Evolutionary conservation across 2,329 filamentous ascomycete species (phyloP), one percentile per base, ranked within the genome.

Genomic region (Drechslerella coelobrocha): DNA sequence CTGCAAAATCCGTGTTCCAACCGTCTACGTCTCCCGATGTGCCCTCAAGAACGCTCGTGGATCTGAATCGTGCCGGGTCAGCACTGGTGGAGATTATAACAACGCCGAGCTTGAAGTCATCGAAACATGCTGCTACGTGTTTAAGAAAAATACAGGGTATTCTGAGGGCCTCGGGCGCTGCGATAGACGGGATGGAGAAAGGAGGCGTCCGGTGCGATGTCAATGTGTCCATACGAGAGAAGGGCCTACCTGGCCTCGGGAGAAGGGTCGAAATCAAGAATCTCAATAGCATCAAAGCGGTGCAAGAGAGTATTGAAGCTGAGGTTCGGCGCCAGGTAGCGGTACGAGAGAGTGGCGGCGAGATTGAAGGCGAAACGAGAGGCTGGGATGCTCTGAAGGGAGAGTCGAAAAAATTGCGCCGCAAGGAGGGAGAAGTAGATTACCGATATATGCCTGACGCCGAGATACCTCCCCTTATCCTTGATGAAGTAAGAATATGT

Each of bases 391-490:
- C 96, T 23, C 92, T 92, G 1, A 88, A 87, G 73, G 91, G 86
- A 2, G 88, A 92, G 77, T 97, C 94, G 2, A 87, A 86, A 66
- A 85, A 89, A 41, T 81, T 99, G 45, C 85, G 94, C 76, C 91
- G 91, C 24, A 99, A 99, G 78, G 94, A 97, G 78, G 94, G 94
- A 51, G 93, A 96, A 77, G 92, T 97, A 4, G 94, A 99, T 79
- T 99, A 99, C 79, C 85, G 94, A 43, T 99, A 99, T 78, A 97
- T 99, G 93, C 93, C 94, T 0, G 94, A 99, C 78, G 91, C 94
- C 3, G 94, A 99, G 77, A 83, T 99, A 12, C 84, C 86, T 0
- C 91, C 94, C 1, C 82, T 99, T 1, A 78, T 92, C 1, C 89
- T 99, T 69, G 87, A 87, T 6, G 77, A 83, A 1, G 80, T 81